Base-by-base conservation (phyloP, 345 rosid species). In the Gossypium thurberi region DNA sequence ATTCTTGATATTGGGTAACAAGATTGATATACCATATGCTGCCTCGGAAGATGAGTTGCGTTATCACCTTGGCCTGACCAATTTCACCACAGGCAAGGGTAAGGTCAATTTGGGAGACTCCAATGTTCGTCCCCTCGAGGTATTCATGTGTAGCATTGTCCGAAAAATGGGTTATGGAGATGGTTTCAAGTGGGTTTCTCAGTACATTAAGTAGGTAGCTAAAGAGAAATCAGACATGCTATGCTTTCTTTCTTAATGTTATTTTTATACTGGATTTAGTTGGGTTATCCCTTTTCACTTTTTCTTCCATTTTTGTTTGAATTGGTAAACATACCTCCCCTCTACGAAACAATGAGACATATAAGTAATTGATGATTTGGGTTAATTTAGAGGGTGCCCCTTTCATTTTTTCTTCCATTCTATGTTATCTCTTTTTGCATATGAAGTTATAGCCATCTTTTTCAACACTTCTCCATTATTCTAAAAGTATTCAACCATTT, bases 171-270 rank as follows among this genome's bases (percentile, higher is more conserved):
- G 93, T 6, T 89, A 87, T 2, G 91, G 93, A 26, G 93, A 89
- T 11, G 93, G 93, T n/a, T 89, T 87, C 80, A 89, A 84, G 81
- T 89, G 93, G 93, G 72, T 89, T 3, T 89, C 93, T 75, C 91
- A 89, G 50, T 89, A 89, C 78, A 89, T 89, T 73, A 83, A 89
- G 81, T 87, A 77, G 76, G 14, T 42, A 67, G 64, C 72, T 28
- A 43, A 62, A 62, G 68, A 37, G 46, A 60, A 65, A 40, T 62
- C 13, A 13, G 57, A 51, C 65, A 70, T 67, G 40, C 17, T 14
- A 3, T 50, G 69, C 14, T 57, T 17, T 52, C 48, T 26, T 78
- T 56, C 56, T 60, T 4, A 40, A 46, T 69, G 80, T 65, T 64
- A 60, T n/a, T 79, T 18, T 18, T 53, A 66, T 69, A 77, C 72